Percentiles rank a stretch among this genome's conserved stretches.
Evolutionary conservation across 192 early-diverging fungal species (phyloP).

Genomic region (Coemansia sp.): DNA sequence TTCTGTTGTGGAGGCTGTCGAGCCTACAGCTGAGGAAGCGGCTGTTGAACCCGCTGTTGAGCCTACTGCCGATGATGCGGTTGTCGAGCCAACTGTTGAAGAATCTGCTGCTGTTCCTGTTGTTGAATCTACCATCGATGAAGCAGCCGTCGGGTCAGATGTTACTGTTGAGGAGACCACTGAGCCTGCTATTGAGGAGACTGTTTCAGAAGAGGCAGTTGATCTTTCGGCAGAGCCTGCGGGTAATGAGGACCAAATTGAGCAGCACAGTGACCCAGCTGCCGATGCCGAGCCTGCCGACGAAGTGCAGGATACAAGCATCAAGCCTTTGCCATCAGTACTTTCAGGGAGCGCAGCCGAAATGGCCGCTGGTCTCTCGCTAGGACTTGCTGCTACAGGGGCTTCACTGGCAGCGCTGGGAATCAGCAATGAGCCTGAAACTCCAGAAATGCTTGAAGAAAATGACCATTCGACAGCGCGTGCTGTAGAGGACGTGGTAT

Average conservation of each 20-base stretch:
- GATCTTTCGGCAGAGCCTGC: neutral
- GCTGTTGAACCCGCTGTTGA: neutral
- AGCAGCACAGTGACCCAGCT: neutral
- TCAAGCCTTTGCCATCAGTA: neutral
- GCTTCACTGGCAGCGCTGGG: constrained; percentile 13
- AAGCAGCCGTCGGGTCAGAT: too few species aligned
- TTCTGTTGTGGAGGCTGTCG: neutral
- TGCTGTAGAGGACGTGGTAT: neutral
- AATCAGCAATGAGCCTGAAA: neutral
- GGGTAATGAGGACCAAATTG: neutral
- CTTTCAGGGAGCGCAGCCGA: constrained; percentile 8
- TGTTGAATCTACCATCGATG: neutral
- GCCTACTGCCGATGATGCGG: neutral
- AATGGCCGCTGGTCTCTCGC: constrained; percentile 18
- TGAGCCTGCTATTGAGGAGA: neutral
- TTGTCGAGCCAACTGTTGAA: neutral
- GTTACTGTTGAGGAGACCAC: neutral
- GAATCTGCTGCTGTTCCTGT: neutral
- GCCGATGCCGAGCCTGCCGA: constrained; percentile 1
- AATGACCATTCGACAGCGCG: neutral
- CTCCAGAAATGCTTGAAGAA: neutral
- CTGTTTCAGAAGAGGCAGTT: neutral
- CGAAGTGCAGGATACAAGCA: constrained; percentile 13
- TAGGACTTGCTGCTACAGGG: constrained; percentile 19
- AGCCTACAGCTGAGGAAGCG: neutral